phyloP scores from a whole-genome alignment of 768 basidiomycete genomes.

The Leucosporidium scottii region DNA sequence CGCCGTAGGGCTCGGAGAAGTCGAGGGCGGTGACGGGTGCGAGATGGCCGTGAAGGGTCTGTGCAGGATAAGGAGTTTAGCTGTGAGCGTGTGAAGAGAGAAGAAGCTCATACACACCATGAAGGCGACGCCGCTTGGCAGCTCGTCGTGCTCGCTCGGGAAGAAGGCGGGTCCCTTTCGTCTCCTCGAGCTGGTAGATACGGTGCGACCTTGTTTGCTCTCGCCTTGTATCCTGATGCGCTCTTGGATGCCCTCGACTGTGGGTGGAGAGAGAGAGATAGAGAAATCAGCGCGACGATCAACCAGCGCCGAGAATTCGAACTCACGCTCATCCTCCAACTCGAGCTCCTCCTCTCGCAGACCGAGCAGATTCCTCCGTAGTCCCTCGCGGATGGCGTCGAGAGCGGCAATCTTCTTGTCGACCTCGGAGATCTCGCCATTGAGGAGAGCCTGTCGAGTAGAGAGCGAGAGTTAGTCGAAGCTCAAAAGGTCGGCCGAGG shows the following conservation, averaged over 20 bases:
- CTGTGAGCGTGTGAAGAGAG: too few species aligned
- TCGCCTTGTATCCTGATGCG: conserved; percentile 48
- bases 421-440: conserved; percentile 80
- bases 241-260: conserved; percentile 86
- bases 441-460: conserved; percentile 60
- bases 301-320: too few species aligned
- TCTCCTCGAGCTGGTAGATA: conserved; percentile 22
- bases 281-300: too few species aligned
- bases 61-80: conserved; percentile 2
- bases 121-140: conserved; percentile 90
- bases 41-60: conserved; percentile 76
- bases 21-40: conserved; percentile 81
- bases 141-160: conserved; percentile 92
- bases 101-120: conserved; percentile 50
- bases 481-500: background rate
- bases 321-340: conserved; percentile 88
- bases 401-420: conserved; percentile 80
- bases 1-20: conserved; percentile 94
- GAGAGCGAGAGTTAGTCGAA: too few species aligned
- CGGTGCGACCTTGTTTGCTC: conserved; percentile 2
- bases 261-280: too few species aligned
- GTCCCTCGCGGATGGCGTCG: conserved; percentile 66
- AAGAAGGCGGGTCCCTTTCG: conserved; percentile 78
- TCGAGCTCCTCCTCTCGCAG: conserved; percentile 93
- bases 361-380: conserved; percentile 74